phyloP scores from a whole-genome alignment of 1,284 basidiomycete genomes.

The Chalciporus sp. region DNA sequence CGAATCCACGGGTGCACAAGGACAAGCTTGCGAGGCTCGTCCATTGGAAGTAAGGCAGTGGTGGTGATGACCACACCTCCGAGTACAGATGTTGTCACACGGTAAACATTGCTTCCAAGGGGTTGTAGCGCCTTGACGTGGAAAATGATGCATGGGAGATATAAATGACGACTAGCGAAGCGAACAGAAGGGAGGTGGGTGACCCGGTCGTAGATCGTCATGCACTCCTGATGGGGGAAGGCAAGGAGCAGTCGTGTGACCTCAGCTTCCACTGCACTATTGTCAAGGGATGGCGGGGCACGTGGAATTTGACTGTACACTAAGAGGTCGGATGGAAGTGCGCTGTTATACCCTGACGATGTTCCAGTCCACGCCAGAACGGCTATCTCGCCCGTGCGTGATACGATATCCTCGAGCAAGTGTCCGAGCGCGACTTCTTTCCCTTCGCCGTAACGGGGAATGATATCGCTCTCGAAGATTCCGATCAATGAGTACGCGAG shows the following conservation, averaged over 20 bases:
- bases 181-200: background rate
- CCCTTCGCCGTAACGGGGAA: constrained; percentile 18
- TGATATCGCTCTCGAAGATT: constrained; percentile 17
- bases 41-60: background rate
- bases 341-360: constrained; percentile 18
- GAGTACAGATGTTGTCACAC: background rate
- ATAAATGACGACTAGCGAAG: background rate
- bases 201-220: background rate
- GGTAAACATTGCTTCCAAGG: background rate
- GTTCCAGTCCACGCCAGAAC: constrained; percentile 19
- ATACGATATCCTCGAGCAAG: constrained; percentile 17
- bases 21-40: background rate
- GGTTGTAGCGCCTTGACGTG: background rate
- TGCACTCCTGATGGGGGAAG: no score
- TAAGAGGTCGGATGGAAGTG: constrained; percentile 10
- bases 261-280: background rate
- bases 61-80: constrained; percentile 3
- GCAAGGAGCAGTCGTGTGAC: no score
- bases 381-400: constrained; percentile 15
- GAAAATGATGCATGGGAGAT: constrained; percentile 8
- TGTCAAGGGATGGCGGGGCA: background rate
- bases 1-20: constrained; percentile 10
- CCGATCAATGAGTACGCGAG: constrained; percentile 21
- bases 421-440: constrained; percentile 12
- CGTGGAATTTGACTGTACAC: constrained; percentile 8